phyloP scores from a whole-genome alignment of 306 rosid species.

The Cucurbita moschata region DNA sequence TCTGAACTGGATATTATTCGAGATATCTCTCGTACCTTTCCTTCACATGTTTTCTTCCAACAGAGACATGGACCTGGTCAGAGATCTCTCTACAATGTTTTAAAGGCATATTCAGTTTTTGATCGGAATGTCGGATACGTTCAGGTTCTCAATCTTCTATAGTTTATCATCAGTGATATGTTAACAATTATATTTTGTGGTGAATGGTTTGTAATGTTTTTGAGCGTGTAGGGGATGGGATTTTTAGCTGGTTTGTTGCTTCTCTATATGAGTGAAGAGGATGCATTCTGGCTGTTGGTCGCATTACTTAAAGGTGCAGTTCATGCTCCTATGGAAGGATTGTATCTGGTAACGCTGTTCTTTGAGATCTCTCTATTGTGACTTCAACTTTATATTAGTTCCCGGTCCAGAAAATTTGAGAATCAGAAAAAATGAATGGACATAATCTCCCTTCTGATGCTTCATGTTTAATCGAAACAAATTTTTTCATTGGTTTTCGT shows the following conservation, averaged over 20 bases:
- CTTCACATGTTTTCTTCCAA: constrained; percentile 95
- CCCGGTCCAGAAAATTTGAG: not conserved
- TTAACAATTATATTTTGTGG: not conserved
- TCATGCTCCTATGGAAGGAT: constrained; percentile 98
- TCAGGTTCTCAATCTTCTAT: constrained; percentile 47
- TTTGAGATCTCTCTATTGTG: not conserved
- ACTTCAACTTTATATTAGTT: not conserved
- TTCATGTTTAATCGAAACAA: not conserved
- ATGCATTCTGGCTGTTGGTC: constrained; percentile 92
- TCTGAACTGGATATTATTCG: constrained; percentile 93
- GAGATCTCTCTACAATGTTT: constrained; percentile 90
- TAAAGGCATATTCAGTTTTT: constrained; percentile 90
- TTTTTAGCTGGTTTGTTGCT: constrained; percentile 90
- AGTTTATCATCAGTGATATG: constrained; percentile 2
- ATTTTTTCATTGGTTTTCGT: not conserved
- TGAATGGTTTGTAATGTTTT: constrained; percentile 14
- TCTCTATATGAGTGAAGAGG: constrained; percentile 98
- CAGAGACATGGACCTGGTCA: constrained; percentile 99
- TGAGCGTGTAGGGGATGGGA: constrained; percentile 88
- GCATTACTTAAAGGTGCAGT: constrained; percentile 96
- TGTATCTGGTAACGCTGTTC: constrained; percentile 55
- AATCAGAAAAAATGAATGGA: not conserved
- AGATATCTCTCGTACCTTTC: constrained; percentile 94
- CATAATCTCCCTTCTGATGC: not conserved
- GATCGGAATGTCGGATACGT: constrained; percentile 98